These are phyloP conservation scores for Leucogyrophana mollusca DNA, from an alignment of 768 basidiomycete species.

Conservation along the genomic window DNA sequence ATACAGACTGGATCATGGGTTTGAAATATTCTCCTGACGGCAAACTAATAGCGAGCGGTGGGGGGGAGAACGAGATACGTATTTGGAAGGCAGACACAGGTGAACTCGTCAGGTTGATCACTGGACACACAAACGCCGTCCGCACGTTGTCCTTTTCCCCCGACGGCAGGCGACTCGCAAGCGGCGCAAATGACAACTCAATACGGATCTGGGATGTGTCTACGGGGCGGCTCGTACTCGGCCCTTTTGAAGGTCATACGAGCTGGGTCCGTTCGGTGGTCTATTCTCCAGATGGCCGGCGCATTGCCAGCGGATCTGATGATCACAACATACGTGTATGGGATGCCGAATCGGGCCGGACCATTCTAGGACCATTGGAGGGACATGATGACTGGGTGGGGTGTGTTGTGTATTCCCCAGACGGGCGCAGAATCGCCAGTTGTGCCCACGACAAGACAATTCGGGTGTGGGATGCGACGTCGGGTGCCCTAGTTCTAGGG, in stretches of 20 bases:
- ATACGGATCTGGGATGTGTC: constrained; percentile 5
- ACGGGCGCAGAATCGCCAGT: constrained; percentile 24
- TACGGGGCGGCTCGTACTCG: neutral
- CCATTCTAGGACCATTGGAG: constrained; percentile 21
- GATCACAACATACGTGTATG: constrained; percentile 28
- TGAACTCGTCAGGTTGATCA: neutral
- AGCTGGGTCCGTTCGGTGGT: constrained; percentile 27
- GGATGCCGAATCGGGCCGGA: constrained; percentile 18
- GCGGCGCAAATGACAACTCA: constrained; percentile 34
- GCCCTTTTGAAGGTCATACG: constrained; percentile 20
- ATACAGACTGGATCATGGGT: neutral
- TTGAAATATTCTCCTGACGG: constrained; percentile 9
- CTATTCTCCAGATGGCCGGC: constrained; percentile 26
- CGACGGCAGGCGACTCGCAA: constrained; percentile 39
- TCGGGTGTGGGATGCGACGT: neutral
- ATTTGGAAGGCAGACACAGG: constrained; percentile 7
- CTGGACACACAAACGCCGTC: constrained; percentile 16
- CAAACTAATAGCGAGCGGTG: constrained; percentile 1
- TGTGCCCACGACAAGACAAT: neutral
- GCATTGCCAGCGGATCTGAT: constrained; percentile 26
- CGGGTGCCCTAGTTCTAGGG: neutral
- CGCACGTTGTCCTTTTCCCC: constrained; percentile 38
- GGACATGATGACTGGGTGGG: constrained; percentile 25
- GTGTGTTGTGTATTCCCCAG: constrained; percentile 30
- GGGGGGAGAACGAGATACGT: constrained; percentile 13